Evolutionary conservation across 768 basidiomycete species (phyloP), one percentile per base, ranked within the genome.

Genomic region (Tylopilus subfusipes): DNA sequence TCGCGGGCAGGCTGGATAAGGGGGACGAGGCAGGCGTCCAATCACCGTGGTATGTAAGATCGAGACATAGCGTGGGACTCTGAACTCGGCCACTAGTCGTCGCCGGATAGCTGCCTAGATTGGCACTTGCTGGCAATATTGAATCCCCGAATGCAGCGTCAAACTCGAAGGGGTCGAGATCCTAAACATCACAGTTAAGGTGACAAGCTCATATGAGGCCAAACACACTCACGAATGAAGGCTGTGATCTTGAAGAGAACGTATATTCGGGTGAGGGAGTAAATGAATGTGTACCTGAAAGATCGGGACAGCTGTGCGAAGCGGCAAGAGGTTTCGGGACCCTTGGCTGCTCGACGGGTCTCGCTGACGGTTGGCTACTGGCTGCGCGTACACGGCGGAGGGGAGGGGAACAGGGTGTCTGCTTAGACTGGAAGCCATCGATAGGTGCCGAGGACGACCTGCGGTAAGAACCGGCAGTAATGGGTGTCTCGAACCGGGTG

Each of bases 401-500:
- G 27, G 58, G 54, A 7, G 70, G 49, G 4, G 67, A 61, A 34
- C 57, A 65, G 36, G 62, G 68, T 25, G 60, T 43, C 55, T 74
- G 69, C 21, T 68, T 64, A 9, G 71, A 71, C 36, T 59, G 74
- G 5, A 70, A 67, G 45, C 78, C 76, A 11, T 76, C 74, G 22
- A 78, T 68, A 2, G 83, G 83, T 3, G 76, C 80, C 42, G 85
- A 88, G 12, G 84, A 85, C 24, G 85, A 86, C 33, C 87, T 82
- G 40, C 81, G 79, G 73, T 82, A 90, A 43, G 79, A 75, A 49
- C 81, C 77, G n/a, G 83, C 86, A 1, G 87, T 89, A 38, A 89
- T 80, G 39, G 87, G 87, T 1, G 79, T 76, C 67, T 88, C 86
- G 66, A 89, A 89, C 49, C 86, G 78, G 11, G 87, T 87, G 40